Base-by-base conservation (phyloP, 176 grass and related monocot species). In the Leersia perrieri region DNA sequence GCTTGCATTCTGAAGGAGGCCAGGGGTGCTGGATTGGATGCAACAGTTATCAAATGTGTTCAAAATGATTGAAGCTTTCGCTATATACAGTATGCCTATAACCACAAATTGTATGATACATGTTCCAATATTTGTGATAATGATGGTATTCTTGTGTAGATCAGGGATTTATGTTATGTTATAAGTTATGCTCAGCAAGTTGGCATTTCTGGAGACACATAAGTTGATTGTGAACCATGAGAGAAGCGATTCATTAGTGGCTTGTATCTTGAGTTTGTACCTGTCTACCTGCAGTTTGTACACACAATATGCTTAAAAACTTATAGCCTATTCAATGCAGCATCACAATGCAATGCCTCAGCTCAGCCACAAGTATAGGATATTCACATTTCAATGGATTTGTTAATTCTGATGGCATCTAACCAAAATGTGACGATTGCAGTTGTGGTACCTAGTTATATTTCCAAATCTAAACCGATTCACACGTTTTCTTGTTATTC, bases 161-260 rank as follows among this genome's bases (percentile, higher is more conserved):
- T 1, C 30, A 78, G 36, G n/a, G 26, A 76, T 23, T 64, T 73
- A 42, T 72, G 34, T n/a, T n/a, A 4, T 33, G 13, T 64, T 78
- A 29, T 58, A 47, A 16, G 45, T 60, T 67, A 11, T 73, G 5
- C 20, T 82, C 73, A 25, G 9, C 34, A 71, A 36, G 39, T 39
- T 78, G 35, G 12, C 30, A 11, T 83, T 39, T 75, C 35, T 67
- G 18, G 11, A 73, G 44, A 14, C 5, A 33, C 20, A 2, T 47
- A n/a, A 35, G 34, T 81, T 76, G n/a, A 22, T 58, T 80, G 55
- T 29, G 53, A 76, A 70, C 51, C 26, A 35, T 42, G 70, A 51
- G 12, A 70, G 33, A 20, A 57, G 68, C 66, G 26, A 1, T 66
- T 27, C 2, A 28, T 44, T 72, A 82, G 31, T 63, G 38, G 6